Conservation (phyloP, 2,329 filamentous ascomycete species). For the Epichloe aotearoae region DNA sequence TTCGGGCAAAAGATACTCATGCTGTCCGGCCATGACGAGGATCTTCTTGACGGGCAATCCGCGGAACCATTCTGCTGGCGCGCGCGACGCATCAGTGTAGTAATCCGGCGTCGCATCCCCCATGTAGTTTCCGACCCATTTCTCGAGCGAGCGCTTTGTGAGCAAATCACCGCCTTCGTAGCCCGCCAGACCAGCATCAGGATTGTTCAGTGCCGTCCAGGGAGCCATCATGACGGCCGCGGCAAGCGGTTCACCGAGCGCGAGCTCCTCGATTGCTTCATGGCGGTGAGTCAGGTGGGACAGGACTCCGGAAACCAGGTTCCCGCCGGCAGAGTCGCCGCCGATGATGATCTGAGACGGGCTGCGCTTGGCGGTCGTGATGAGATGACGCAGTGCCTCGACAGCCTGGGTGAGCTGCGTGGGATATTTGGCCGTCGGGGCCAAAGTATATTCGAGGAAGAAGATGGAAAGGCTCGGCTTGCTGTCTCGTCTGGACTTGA, state of each 20-base stretch:
- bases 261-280: slow-evolving; percentile 6
- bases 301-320: slow-evolving; percentile 9
- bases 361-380: slow-evolving; percentile 3
- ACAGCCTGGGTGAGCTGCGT: slow-evolving; percentile 11
- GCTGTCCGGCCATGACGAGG: slow-evolving; percentile 7
- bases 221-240: slow-evolving; percentile 7
- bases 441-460: slow-evolving; percentile 8
- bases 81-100: slow-evolving; percentile 9
- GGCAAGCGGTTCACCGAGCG: slow-evolving; percentile 6
- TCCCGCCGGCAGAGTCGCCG: slow-evolving; percentile 11
- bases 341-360: slow-evolving; percentile 8
- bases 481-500: slow-evolving; percentile 6
- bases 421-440: slow-evolving; percentile 9
- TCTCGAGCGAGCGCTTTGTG: not conserved
- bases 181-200: not conserved
- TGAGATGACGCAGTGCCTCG: slow-evolving; percentile 8
- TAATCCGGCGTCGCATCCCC: slow-evolving; percentile 6
- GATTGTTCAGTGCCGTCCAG: slow-evolving; percentile 8
- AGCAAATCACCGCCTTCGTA: slow-evolving; percentile 8
- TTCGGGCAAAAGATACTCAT: slow-evolving; percentile 9
- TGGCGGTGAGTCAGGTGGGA: slow-evolving; percentile 10
- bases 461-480: slow-evolving; percentile 9
- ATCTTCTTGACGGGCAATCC: slow-evolving; percentile 7
- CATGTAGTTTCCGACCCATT: slow-evolving; percentile 7
- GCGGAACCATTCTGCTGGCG: slow-evolving; percentile 9